These are phyloP conservation scores for Bertia moriformis DNA, from an alignment of 2,329 filamentous ascomycete genomes.

Conservation along the genomic window DNA sequence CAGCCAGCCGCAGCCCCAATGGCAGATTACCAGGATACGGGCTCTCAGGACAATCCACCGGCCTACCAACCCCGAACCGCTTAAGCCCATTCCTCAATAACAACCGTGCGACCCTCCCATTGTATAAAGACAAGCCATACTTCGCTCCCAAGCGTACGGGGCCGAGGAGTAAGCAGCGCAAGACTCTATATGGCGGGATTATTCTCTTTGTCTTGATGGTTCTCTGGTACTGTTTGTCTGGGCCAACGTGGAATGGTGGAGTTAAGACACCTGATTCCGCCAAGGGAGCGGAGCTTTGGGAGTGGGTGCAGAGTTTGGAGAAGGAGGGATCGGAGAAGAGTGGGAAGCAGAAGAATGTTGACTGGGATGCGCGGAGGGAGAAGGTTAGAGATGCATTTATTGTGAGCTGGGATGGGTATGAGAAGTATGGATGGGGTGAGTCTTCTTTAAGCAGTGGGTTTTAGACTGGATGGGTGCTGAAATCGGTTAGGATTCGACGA, in stretches of 20 bases:
- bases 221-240: neutral
- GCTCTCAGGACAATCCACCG: neutral
- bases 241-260: neutral
- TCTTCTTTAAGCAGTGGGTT: constrained; percentile 5
- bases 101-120: neutral
- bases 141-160: neutral
- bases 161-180: neutral
- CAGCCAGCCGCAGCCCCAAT: neutral
- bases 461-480: neutral
- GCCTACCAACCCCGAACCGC: neutral
- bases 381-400: constrained; percentile 39
- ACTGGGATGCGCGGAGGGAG: constrained; percentile 4
- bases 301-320: neutral
- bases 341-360: neutral
- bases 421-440: constrained; percentile 59
- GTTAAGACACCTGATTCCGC: neutral
- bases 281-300: neutral
- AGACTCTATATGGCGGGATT: neutral
- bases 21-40: neutral
- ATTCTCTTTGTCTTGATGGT: neutral
- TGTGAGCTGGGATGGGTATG: constrained; percentile 57
- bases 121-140: constrained; percentile 1
- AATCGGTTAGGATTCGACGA: constrained; percentile 37
- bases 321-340: neutral
- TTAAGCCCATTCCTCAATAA: neutral